Percentiles rank a stretch among this genome's conserved stretches.
These are phyloP conservation scores for Fusarium euwallaceae DNA, from an alignment of 2,329 filamentous ascomycete species.

Conservation along the genomic window DNA sequence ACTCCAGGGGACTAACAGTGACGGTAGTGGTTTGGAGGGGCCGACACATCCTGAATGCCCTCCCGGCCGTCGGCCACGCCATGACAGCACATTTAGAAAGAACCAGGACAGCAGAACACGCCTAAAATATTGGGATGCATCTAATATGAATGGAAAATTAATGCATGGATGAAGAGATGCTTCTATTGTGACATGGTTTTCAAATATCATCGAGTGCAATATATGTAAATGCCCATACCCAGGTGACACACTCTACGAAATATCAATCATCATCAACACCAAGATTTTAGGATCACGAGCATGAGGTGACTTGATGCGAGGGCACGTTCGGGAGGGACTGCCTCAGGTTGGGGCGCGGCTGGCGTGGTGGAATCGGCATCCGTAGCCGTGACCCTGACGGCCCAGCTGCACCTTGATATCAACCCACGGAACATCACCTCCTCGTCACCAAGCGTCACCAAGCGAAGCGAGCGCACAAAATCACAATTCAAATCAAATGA, in stretches of 20 bases:
- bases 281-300: neutral
- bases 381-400: neutral
- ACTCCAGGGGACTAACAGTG: slow-evolving; percentile 16
- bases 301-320: neutral
- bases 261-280: slow-evolving; percentile 22
- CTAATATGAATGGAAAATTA: accelerated
- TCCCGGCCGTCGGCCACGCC: neutral
- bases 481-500: slow-evolving; percentile 5
- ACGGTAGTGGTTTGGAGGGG: slow-evolving; percentile 13
- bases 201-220: neutral
- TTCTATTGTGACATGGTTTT: neutral
- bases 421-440: neutral
- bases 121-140: accelerated
- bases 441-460: slow-evolving; percentile 2
- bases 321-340: neutral
- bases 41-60: slow-evolving; percentile 20
- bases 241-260: neutral
- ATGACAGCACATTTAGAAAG: neutral
- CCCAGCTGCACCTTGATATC: slow-evolving; percentile 8
- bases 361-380: slow-evolving; percentile 3
- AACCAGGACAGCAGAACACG: neutral
- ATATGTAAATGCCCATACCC: neutral
- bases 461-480: slow-evolving; percentile 17
- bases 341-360: neutral
- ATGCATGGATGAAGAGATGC: neutral